phyloP scores from a whole-genome alignment of 148 eudicot genomes.

The Fagopyrum tataricum region DNA sequence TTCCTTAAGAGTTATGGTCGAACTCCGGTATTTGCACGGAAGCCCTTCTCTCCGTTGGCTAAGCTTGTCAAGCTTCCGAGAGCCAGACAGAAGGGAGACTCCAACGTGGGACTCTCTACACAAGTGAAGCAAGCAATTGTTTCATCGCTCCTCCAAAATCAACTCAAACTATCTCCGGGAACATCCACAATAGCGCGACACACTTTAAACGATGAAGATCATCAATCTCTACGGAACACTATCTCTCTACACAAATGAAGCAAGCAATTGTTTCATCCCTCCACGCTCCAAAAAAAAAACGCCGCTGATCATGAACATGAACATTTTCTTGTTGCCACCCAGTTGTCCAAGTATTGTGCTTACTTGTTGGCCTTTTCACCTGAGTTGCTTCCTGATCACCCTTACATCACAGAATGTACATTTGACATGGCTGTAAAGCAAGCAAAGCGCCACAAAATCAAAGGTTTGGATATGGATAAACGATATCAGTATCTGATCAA shows the following conservation, averaged over 20 bases:
- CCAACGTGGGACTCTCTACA: background rate
- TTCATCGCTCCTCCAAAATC: no score
- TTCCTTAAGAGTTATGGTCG: background rate
- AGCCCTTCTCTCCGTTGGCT: no score
- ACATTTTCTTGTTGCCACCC: background rate
- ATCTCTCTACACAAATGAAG: background rate
- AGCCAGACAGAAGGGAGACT: background rate
- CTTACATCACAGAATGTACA: background rate
- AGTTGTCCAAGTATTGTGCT: conserved; percentile 2
- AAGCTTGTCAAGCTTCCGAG: background rate
- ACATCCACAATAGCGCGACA: no score
- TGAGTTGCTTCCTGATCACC: background rate
- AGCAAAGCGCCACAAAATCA: no score
- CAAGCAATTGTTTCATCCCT: background rate
- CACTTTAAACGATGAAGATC: no score
- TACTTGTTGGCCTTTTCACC: background rate
- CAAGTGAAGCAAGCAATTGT: conserved; percentile 1
- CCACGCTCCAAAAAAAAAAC: background rate
- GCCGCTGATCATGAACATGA: no score
- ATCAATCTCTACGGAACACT: no score
- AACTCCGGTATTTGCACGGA: background rate
- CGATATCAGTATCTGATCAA: no score
- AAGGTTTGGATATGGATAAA: no score
- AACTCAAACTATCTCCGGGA: no score
- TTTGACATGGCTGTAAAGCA: no score